Evolutionary conservation across 2,329 filamentous ascomycete genomes (phyloP).

Genomic region (Stemphylium beticola): DNA sequence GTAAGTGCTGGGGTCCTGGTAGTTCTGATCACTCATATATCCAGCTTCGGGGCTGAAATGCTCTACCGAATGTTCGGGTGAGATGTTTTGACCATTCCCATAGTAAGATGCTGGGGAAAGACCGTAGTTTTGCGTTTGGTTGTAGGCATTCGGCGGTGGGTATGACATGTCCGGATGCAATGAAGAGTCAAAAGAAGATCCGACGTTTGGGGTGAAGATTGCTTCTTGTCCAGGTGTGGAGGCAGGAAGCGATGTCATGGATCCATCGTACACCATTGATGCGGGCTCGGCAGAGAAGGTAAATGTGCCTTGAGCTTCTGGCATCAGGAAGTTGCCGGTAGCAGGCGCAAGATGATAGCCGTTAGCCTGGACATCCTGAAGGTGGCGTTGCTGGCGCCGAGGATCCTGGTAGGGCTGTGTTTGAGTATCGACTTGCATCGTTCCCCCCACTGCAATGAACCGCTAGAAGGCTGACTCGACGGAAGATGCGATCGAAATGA

Average conservation of each 20-base stretch:
- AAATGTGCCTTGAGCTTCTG: constrained; percentile 44
- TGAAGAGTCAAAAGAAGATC: constrained; percentile 46
- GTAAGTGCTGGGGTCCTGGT: constrained; percentile 41
- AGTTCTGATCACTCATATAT: constrained; percentile 44
- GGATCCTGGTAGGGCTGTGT: constrained; percentile 44
- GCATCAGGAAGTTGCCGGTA: constrained; percentile 34
- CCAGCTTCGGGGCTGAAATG: constrained; percentile 46
- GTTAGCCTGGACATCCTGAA: constrained; percentile 38
- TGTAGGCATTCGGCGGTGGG: constrained; percentile 35
- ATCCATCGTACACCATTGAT: constrained; percentile 41
- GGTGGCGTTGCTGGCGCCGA: constrained; percentile 44
- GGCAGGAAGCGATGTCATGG: constrained; percentile 31
- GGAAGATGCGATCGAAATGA: constrained; percentile 11
- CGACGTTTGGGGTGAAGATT: constrained; percentile 41
- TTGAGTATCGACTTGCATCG: constrained; percentile 43
- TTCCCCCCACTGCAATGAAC: constrained; percentile 19
- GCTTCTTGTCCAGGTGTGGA: constrained; percentile 37
- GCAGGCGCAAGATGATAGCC: constrained; percentile 29
- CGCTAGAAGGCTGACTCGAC: constrained; percentile 32
- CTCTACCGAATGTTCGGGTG: constrained; percentile 48
- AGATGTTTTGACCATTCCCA: constrained; percentile 41
- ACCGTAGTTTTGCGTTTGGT: constrained; percentile 34
- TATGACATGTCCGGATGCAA: constrained; percentile 44
- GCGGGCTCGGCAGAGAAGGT: constrained; percentile 45
- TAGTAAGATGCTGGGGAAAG: constrained; percentile 39